A percentile compares a stretch with the other conserved stretches of the same genome.
Evolutionary conservation across 768 basidiomycete genomes (phyloP).

Genomic region (Cyathus striatus): DNA sequence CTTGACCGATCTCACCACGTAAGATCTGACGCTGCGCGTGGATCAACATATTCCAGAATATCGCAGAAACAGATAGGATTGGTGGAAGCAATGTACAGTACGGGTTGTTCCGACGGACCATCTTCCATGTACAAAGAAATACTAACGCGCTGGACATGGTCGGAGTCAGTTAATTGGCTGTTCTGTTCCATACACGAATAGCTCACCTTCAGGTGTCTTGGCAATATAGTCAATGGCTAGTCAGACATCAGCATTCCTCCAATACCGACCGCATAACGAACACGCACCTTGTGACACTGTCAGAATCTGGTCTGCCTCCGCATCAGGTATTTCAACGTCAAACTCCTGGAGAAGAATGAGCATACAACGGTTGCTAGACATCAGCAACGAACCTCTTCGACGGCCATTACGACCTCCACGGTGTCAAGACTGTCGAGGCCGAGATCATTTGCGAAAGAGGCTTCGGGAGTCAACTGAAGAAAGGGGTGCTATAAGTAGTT

Average conservation of each 20-base stretch:
- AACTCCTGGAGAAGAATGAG: conserved; percentile 64
- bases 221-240: conserved; percentile 92
- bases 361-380: too few species aligned
- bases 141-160: conserved; percentile 42
- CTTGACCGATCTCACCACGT: conserved; percentile 18
- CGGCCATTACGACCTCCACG: conserved; percentile 98
- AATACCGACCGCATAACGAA: conserved; percentile 4
- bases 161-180: conserved; percentile 6
- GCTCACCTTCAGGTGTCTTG: conserved; percentile 83
- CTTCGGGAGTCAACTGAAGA: conserved; percentile 54
- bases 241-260: conserved; percentile 13
- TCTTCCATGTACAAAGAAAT: conserved; percentile 12
- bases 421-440: conserved; percentile 95
- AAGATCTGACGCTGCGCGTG: conserved; percentile 14
- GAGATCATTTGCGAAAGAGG: conserved; percentile 77
- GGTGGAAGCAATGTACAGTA: conserved; percentile 32
- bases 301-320: conserved; percentile 91
- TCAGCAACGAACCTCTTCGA: conserved; percentile 86
- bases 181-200: conserved; percentile 5
- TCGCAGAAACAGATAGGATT: conserved; percentile 24
- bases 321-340: conserved; percentile 95
- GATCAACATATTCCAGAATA: conserved; percentile 19
- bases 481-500: not conserved
- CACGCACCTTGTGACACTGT: conserved; percentile 84
- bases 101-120: conserved; percentile 25